A percentile compares a stretch with the other conserved stretches of the same genome.
Conservation (phyloP, 2,329 filamentous ascomycete genomes). For the Cyphellophora attinorum region DNA sequence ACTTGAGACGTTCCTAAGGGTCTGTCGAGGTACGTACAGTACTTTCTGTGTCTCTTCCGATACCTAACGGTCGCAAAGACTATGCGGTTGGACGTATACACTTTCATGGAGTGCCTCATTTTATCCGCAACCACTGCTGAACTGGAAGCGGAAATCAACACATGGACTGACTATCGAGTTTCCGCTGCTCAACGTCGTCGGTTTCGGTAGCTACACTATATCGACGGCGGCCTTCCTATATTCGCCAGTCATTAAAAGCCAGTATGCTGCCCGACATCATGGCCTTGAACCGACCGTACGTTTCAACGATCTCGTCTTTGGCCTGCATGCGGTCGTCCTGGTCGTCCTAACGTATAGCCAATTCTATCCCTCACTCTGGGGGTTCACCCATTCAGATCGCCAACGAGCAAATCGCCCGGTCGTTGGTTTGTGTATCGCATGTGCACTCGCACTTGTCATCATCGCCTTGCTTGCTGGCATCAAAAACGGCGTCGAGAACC, state of each 20-base stretch:
- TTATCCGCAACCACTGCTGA: slow-evolving; percentile 81
- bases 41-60: slow-evolving; percentile 3
- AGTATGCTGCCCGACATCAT: slow-evolving; percentile 76
- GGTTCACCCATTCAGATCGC: slow-evolving; percentile 53
- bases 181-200: slow-evolving; percentile 59
- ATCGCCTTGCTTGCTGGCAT: slow-evolving; percentile 32
- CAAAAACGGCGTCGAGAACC: slow-evolving; percentile 31
- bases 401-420: slow-evolving; percentile 53
- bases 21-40: background rate
- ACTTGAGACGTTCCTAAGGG: too few species aligned
- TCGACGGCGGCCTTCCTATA: slow-evolving; percentile 70
- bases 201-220: slow-evolving; percentile 58
- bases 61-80: slow-evolving; percentile 1
- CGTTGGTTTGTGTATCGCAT: slow-evolving; percentile 60
- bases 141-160: slow-evolving; percentile 67
- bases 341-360: slow-evolving; percentile 68
- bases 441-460: slow-evolving; percentile 37
- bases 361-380: slow-evolving; percentile 64
- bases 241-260: slow-evolving; percentile 63
- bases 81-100: slow-evolving; percentile 22
- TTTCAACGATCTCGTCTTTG: slow-evolving; percentile 85
- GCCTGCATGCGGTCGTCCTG: slow-evolving; percentile 66
- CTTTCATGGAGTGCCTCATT: slow-evolving; percentile 78
- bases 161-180: slow-evolving; percentile 82
- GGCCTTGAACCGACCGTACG: slow-evolving; percentile 73